Evolutionary conservation across 495 filamentous ascomycete genomes (phyloP), one percentile per base, ranked within the genome.

Genomic region (Aspergillus steynii): DNA sequence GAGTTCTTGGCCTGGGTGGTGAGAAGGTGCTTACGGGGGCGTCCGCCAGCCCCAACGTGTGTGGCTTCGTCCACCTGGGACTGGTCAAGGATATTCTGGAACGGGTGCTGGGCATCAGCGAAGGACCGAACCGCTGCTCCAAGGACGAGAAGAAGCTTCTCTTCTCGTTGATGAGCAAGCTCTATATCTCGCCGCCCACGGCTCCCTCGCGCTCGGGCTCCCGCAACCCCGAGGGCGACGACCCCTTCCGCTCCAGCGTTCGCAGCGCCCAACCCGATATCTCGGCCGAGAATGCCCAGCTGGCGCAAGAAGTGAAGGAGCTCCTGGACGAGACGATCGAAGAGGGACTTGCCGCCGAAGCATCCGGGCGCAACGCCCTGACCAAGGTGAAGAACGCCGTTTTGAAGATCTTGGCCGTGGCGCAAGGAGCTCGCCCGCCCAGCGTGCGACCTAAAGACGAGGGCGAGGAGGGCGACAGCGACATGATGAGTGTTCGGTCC

Each of bases 61-160:
- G 77, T 77, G 64, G 80, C 77, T 89, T 88, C 74, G 87, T 85
- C 3, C 72, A 75, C 55, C 57, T 76, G 7, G 70, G 70, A 0
- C 56, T 78, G 29, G 71, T 74, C 15, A 74, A 68, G 53, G 70
- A 77, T 34, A 74, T 82, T 48, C 60, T 66, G 49, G 66, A 70
- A 61, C 72, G 76, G 51, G 71, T 75, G 29, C 64, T 71, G 49
- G 70, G 63, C 34, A 61, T 73, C 55, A 75, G 60, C 52, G 69
- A 63, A 12, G 65, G 67, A 14, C 60, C 75, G 72, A 77, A 80
- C 65, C 71, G 70, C 27, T 71, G 71, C 59, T 76, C 76, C 81
- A 89, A 85, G 72, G 93, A 97, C 66, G 93, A 97, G 74, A 90
- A 86, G 72, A 97, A 96, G 76, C 78, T 89, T 4, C 76, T 96